Evolutionary conservation across 495 filamentous ascomycete species (phyloP), one percentile per base, ranked within the genome.

Genomic region (Hyaloscypha hepaticicola): DNA sequence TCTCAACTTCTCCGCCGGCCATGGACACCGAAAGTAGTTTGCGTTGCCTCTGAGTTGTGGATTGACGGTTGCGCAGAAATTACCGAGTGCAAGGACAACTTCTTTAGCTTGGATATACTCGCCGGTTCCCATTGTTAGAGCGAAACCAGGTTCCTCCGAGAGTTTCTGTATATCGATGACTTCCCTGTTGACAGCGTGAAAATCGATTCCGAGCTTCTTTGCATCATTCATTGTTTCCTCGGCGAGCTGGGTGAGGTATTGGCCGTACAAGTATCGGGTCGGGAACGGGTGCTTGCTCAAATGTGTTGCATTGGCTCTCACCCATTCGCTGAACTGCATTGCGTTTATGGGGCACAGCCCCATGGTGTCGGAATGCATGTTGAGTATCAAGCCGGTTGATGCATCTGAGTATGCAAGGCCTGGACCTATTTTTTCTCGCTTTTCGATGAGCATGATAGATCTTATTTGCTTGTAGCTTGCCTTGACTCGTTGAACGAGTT

Each of bases 331-430:
- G 38, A 60, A 60, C 21, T 60, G 31, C 33, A 60, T 3, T 2
- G 58, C 34, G 22, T 60, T 48, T 3, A 25, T 16, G 21, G 34
- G 31, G 24, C n/a, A 48, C 11, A 60, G 27, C 4, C 58, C 58
- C 58, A 60, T 49, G 12, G 58, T 60, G n/a, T 48, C 22, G 7
- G 33, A 19, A 26, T 25, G 5, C 58, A 60, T 60, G 26, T 48
- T 49, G 8, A 60, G 21, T 14, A 60, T 60, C 21, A 21, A 48
- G 22, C 38, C 38, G 25, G 7, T 11, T 16, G n/a, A 48, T 7
- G 6, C 6, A 9, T 12, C 38, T 2, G 34, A 49, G 22, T 60
- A 60, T 9, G 58, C 58, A 16, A 49, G 58, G 16, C 31, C 58
- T 27, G 27, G 34, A 14, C 56, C 19, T 14, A 45, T 19, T 59